A percentile compares a stretch with the other conserved stretches of the same genome.
These are phyloP conservation scores for Irpex rosettiformis DNA, from an alignment of 1,284 basidiomycete genomes.

Conservation along the genomic window DNA sequence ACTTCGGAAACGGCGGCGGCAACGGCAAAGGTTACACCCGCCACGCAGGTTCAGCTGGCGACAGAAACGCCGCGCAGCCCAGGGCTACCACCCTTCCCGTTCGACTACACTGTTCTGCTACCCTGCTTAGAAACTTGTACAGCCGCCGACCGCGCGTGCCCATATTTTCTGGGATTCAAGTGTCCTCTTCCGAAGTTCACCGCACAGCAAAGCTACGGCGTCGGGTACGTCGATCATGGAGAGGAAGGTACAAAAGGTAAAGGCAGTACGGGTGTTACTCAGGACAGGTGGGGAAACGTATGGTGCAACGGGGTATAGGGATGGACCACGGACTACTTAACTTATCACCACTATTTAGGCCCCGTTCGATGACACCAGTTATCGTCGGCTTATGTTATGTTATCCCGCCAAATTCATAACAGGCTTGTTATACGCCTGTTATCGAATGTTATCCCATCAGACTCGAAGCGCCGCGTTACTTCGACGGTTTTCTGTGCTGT, in stretches of 20 bases:
- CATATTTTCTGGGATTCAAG: slow-evolving; percentile 65
- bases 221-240: slow-evolving; percentile 62
- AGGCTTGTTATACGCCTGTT: no score
- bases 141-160: slow-evolving; percentile 73
- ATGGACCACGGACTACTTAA: background rate
- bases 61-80: slow-evolving; percentile 41
- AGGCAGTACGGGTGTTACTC: slow-evolving; percentile 49
- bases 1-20: slow-evolving; percentile 18
- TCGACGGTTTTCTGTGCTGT: no score
- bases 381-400: background rate
- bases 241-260: slow-evolving; percentile 42
- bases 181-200: slow-evolving; percentile 68
- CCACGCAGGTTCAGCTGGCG: slow-evolving; percentile 38
- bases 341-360: background rate
- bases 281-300: slow-evolving; percentile 75
- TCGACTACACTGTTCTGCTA: slow-evolving; percentile 56
- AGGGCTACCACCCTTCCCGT: slow-evolving; percentile 40
- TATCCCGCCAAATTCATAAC: no score
- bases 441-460: no score
- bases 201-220: slow-evolving; percentile 70
- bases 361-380: background rate
- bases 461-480: no score
- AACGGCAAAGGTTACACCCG: slow-evolving; percentile 34
- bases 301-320: slow-evolving; percentile 57
- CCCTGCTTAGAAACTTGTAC: slow-evolving; percentile 81